A percentile compares a stretch with the other conserved stretches of the same genome.
These are phyloP conservation scores for Solanum ossicruentum DNA, from an alignment of 257 asterid genomes.

Conservation along the genomic window DNA sequence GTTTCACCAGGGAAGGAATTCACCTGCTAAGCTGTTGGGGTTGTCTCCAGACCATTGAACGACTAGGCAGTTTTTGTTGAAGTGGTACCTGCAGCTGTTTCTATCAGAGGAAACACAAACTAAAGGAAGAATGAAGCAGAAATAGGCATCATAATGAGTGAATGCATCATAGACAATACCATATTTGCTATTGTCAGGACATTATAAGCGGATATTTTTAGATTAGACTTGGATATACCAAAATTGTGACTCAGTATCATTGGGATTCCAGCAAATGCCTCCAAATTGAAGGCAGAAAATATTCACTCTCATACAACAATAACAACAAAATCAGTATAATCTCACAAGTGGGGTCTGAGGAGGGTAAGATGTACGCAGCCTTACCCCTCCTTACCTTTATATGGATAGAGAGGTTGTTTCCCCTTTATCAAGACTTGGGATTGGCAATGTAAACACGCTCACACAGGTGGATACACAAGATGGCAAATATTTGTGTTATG, in stretches of 20 bases:
- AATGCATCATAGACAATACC: not conserved
- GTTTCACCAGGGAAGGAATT: not conserved
- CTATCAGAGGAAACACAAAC: not conserved
- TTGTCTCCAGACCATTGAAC: conserved; percentile 98
- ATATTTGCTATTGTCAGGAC: not conserved
- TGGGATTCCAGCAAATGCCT: not conserved
- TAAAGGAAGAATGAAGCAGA: not conserved
- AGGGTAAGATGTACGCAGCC: no score
- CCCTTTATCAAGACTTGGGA: no score
- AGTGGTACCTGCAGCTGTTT: conserved; percentile 58
- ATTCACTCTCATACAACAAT: not conserved
- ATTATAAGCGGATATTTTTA: not conserved
- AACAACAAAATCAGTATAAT: no score
- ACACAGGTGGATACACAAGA: not conserved
- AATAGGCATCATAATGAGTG: not conserved
- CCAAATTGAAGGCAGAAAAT: not conserved
- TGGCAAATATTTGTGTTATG: not conserved
- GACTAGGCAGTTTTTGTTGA: conserved; percentile 56
- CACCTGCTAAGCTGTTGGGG: conserved; percentile 98
- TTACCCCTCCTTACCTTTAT: no score
- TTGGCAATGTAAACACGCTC: no score
- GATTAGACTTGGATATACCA: not conserved
- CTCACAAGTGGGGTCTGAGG: no score
- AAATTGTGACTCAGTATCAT: not conserved
- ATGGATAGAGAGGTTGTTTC: no score